Evolutionary conservation across 371 early-diverging fungal species (phyloP), one percentile per base, ranked within the genome.

Genomic region (Actinomucor elegans): DNA sequence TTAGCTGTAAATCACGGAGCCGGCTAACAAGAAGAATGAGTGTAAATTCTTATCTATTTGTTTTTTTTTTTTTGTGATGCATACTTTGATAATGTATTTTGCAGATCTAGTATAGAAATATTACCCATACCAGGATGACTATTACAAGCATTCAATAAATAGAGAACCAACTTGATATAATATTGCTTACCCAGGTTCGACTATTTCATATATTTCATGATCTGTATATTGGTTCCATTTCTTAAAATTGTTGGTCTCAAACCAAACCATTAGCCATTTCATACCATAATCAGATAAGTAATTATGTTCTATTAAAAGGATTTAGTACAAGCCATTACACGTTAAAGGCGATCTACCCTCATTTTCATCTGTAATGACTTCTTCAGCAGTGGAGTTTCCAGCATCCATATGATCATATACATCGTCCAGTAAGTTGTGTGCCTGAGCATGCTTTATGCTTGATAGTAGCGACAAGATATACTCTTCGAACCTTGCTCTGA

Each of bases 401-500:
- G 29, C 17, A 9, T 41, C 41, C 31, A 24, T 36, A 50, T 57
- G 53, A 2, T 73, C 57, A 23, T 64, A 55, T 20, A 67, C 65
- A 29, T 59, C 57, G 21, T 73, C 67, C 17, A 80, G 53, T 6
- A 66, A 24, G 36, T 71, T 62, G 12, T 76, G 67, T 29, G 66
- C 71, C 40, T 83, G 81, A 2, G 83, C 80, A 58, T 82, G 74
- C 47, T 86, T 86, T 33, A 87, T 80, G 17, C 88, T 87, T 1
- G 86, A 83, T 35, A 91, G 65, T 14, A 91, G 52, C 0, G 88
- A 79, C 32, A 85, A 54, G 5, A 90, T 67, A 53, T 93, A 93
- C 48, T 78, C 74, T 66, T 93, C 92, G 55, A 93, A 90, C 34
- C 85, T 79, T 10, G 85, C 75, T 26, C 93, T 79, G 18, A 93